Conservation (phyloP, 345 rosid species). For the Linum trigynum region DNA sequence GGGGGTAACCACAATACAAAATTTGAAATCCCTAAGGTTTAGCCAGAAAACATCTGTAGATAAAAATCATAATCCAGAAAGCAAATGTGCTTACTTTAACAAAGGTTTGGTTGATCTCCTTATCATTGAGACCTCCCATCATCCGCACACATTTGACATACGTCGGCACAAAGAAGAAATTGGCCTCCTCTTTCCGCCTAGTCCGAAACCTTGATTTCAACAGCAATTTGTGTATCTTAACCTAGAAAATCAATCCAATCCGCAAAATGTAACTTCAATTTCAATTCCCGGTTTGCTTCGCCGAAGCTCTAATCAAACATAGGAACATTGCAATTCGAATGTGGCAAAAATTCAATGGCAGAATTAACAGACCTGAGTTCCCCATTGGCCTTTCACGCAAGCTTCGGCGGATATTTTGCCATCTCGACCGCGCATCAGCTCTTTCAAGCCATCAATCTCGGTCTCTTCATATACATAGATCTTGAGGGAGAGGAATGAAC, state of each 20-base stretch:
- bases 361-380: constrained; percentile 58
- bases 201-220: constrained; percentile 63
- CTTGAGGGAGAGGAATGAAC: constrained; percentile 49
- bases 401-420: constrained; percentile 42
- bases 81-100: constrained; percentile 45
- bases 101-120: constrained; percentile 77
- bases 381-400: constrained; percentile 94
- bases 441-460: constrained; percentile 69
- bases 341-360: not conserved
- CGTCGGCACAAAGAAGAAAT: constrained; percentile 91
- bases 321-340: not conserved
- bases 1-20: not conserved
- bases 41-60: no score
- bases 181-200: constrained; percentile 65
- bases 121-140: constrained; percentile 89
- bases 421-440: constrained; percentile 65
- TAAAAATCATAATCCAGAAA: not conserved
- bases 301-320: not conserved
- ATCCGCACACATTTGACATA: constrained; percentile 82
- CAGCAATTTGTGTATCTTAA: constrained; percentile 67
- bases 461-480: constrained; percentile 81
- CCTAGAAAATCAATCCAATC: constrained; percentile 28
- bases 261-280: not conserved
- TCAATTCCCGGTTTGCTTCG: not conserved
- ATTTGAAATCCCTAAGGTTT: not conserved